Evolutionary conservation across 2,329 filamentous ascomycete genomes (phyloP).

Genomic region (Cercospora sp.): DNA sequence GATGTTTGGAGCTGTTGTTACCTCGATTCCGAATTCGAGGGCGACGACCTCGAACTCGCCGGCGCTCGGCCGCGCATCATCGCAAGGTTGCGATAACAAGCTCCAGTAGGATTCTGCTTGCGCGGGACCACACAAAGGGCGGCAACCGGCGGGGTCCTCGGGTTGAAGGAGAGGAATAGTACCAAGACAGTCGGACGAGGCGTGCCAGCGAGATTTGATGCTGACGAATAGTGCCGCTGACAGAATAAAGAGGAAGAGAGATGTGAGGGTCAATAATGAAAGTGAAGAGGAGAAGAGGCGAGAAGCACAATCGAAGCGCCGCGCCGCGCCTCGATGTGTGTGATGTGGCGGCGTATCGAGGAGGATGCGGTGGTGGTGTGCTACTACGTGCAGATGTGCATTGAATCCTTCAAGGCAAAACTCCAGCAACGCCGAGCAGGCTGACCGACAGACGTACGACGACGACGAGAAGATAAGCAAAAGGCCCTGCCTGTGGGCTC

Average conservation of each 20-base stretch:
- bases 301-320: not conserved
- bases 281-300: not conserved
- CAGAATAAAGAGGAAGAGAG: not conserved
- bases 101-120: not conserved
- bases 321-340: not conserved
- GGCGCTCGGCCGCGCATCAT: constrained; percentile 18
- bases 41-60: constrained; percentile 11
- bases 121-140: not conserved
- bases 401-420: not conserved
- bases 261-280: not conserved
- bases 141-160: not conserved
- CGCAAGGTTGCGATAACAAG: not conserved
- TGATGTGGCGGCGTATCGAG: constrained; percentile 12
- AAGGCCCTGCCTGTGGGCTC: not conserved
- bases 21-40: not conserved
- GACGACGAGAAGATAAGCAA: not conserved
- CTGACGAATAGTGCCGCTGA: not conserved
- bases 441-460: not conserved
- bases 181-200: not conserved
- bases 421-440: not conserved
- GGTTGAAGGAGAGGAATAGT: not conserved
- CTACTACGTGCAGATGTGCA: not conserved
- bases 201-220: not conserved
- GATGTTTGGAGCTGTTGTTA: not conserved
- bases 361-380: not conserved